Base-by-base conservation (phyloP, 2,329 filamentous ascomycete species). In the Sarocladium brachiariae region DNA sequence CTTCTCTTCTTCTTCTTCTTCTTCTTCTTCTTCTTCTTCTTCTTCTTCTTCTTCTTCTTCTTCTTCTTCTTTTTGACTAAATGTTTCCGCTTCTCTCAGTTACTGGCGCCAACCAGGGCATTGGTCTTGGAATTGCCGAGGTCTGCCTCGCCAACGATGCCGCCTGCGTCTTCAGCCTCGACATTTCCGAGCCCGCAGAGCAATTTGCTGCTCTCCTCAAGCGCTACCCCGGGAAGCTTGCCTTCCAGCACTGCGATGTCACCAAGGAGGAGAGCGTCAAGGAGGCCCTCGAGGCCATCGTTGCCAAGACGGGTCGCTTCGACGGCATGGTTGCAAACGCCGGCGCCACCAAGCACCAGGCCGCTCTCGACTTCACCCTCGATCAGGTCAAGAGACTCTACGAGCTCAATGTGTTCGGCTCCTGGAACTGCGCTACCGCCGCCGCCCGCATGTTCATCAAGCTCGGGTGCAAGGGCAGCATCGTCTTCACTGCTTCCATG, bases 281-380 rank as follows among this genome's bases (percentile, higher is more conserved):
- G 49, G 59, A 61, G 3, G 70, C 70, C 2, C 60, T 76, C 24
- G 67, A 75, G 38, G 57, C 62, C 50, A 62, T 75, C 34, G 62
- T 70, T 5, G 60, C 59, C 23, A 58, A 61, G 38, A 59, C 61
- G n/a, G 70, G 71, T 25, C 63, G 65, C 31, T 65, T 72, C 52
- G 66, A 74, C 56, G 71, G 72, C 51, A 73, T 78, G 63, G 72
- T 76, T 4, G 69, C 67, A 18, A 76, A 77, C 52, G 74, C 74
- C 0, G 73, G 74, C 11, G 61, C 70, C 3, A 77, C 73, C 5
- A 73, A 75, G 55, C 74, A 77, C 55, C 75, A 76, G 57, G 57
- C 73, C 4, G 72, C 72, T 2, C 61, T 75, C 4, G 64, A 72
- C 23, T 75, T 75, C 53, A 52, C 55, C 13, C 47, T 55, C 34